phyloP scores from a whole-genome alignment of 805 yeast genomes.

The Tetrapisispora namnaoensis region DNA sequence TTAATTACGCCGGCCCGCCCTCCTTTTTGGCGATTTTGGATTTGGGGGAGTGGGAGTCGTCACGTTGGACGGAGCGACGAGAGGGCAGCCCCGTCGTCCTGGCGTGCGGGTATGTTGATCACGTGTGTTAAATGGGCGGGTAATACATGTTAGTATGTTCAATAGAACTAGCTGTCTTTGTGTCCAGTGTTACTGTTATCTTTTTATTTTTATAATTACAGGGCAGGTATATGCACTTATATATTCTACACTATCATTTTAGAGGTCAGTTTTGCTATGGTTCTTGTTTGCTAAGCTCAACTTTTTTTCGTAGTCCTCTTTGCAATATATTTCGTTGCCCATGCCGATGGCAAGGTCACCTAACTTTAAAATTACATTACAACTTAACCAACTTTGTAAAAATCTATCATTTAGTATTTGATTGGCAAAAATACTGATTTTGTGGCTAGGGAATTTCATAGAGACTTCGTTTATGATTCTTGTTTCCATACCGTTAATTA shows the following conservation, averaged over 20 bases:
- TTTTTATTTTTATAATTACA: too few relatives aligned
- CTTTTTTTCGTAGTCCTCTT: slow-evolving; percentile 11
- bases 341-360: slow-evolving; percentile 2
- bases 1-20: background rate
- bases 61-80: too few relatives aligned
- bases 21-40: too few relatives aligned
- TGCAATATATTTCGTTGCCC: slow-evolving; percentile 15
- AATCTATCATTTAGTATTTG: slow-evolving; percentile 68
- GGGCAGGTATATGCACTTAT: background rate
- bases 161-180: too few relatives aligned
- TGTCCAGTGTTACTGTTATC: too few relatives aligned
- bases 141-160: too few relatives aligned
- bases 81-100: too few relatives aligned
- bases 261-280: background rate
- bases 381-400: slow-evolving; percentile 80
- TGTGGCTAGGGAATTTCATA: slow-evolving; percentile 67
- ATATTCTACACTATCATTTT: too few relatives aligned
- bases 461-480: slow-evolving; percentile 63
- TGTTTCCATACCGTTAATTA: slow-evolving; percentile 74
- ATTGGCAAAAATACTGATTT: slow-evolving; percentile 72
- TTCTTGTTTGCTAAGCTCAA: background rate
- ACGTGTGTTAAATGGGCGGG: background rate
- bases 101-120: too few relatives aligned
- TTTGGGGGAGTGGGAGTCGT: too few relatives aligned
- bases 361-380: slow-evolving; percentile 29